Evolutionary conservation across 805 yeast genomes (phyloP).

Genomic region (Saccharomycopsis sp.): DNA sequence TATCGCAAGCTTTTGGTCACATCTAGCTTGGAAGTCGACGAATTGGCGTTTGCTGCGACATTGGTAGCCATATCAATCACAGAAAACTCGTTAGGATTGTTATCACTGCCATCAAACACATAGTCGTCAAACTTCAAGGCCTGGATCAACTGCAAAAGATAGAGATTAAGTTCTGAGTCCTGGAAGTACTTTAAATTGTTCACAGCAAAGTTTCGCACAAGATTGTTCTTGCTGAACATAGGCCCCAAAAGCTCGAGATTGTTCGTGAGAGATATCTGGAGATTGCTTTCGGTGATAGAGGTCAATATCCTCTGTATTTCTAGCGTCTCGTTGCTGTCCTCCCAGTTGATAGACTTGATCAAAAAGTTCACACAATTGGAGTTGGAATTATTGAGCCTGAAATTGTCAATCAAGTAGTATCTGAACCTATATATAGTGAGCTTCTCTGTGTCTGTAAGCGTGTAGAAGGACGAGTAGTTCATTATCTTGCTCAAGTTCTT

Average conservation of each 20-base stretch:
- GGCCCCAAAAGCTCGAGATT: conserved; percentile 82
- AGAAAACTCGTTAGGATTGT: conserved; percentile 2
- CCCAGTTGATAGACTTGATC: conserved; percentile 83
- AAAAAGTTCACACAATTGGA: conserved; percentile 54
- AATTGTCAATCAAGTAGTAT: conserved; percentile 63
- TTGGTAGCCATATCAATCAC: neutral
- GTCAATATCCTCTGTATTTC: conserved; percentile 73
- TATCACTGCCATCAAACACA: neutral
- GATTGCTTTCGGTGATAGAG: conserved; percentile 67
- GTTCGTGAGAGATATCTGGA: conserved; percentile 41
- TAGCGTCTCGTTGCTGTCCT: conserved; percentile 68
- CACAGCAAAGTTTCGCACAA: conserved; percentile 83
- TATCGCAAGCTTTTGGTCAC: conserved; percentile 9
- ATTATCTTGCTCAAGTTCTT: conserved; percentile 66
- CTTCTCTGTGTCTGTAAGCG: conserved; percentile 73
- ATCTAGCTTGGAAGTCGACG: neutral
- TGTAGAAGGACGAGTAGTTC: conserved; percentile 76
- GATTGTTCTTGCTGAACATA: conserved; percentile 53
- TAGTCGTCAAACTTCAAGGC: conserved; percentile 74
- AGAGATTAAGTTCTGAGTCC: conserved; percentile 74
- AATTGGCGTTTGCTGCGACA: neutral
- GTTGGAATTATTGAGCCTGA: conserved; percentile 15
- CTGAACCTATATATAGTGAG: conserved; percentile 87
- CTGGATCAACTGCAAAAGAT: conserved; percentile 83
- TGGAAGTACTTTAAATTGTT: conserved; percentile 71